phyloP scores from a whole-genome alignment of 805 yeast genomes.

The Nakazawaea holstii region DNA sequence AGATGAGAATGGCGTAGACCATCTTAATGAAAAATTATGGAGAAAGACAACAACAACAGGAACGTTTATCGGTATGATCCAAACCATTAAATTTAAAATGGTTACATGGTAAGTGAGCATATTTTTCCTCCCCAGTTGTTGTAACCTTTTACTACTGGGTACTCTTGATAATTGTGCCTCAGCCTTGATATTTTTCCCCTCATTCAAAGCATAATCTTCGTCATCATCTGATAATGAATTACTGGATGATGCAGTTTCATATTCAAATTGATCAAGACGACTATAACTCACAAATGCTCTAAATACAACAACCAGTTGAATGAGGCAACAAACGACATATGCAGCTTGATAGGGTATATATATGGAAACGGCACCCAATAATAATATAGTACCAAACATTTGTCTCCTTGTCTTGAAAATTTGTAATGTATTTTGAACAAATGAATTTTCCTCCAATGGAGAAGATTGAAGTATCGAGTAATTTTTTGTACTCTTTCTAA shows the following conservation, averaged over 20 bases:
- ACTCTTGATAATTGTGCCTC: neutral
- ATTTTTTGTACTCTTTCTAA: neutral
- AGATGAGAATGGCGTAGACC: constrained; percentile 82
- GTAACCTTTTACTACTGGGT: neutral
- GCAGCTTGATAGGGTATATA: constrained; percentile 83
- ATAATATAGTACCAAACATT: constrained; percentile 26
- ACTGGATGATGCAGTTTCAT: neutral
- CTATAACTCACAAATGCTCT: constrained; percentile 19
- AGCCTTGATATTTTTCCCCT: constrained; percentile 4
- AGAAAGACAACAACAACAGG: constrained; percentile 79
- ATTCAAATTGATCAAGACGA: neutral
- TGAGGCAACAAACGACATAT: constrained; percentile 49
- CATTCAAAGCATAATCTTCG: neutral
- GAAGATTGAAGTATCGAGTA: neutral
- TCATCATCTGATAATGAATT: neutral
- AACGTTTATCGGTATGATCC: constrained; percentile 73
- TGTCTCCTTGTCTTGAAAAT: constrained; percentile 22
- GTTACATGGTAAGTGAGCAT: constrained; percentile 58
- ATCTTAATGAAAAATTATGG: constrained; percentile 68
- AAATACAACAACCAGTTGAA: constrained; percentile 53
- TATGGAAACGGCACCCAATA: constrained; percentile 45
- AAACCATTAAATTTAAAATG: constrained; percentile 59
- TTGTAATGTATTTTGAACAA: neutral
- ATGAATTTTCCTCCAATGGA: neutral
- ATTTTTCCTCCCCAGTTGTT: constrained; percentile 17